phyloP scores from a whole-genome alignment of 768 basidiomycete species.

The Lactifluus hygrophoroides region DNA sequence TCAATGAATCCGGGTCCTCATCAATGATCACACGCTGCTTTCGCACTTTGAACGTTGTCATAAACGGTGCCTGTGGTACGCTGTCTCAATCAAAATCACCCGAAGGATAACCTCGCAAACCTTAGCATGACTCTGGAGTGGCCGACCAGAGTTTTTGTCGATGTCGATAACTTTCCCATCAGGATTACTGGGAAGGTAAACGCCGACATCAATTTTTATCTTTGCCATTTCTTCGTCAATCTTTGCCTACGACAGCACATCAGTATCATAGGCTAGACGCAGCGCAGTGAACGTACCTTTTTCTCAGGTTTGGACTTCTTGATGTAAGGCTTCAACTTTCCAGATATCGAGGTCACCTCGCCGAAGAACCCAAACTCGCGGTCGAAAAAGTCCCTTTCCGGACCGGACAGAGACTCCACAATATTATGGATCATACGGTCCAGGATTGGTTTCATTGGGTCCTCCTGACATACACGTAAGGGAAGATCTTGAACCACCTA shows the following conservation, averaged over 20 bases:
- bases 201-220: slow-evolving; percentile 86
- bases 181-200: slow-evolving; percentile 95
- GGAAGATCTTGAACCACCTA: background rate
- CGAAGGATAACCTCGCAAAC: slow-evolving; percentile 31
- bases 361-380: slow-evolving; percentile 94
- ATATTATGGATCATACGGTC: slow-evolving; percentile 78
- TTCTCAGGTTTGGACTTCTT: slow-evolving; percentile 94
- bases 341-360: slow-evolving; percentile 95
- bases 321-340: slow-evolving; percentile 93
- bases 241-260: slow-evolving; percentile 57
- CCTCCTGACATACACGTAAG: slow-evolving; percentile 47
- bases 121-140: slow-evolving; percentile 96
- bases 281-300: slow-evolving; percentile 46
- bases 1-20: slow-evolving; percentile 63
- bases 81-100: slow-evolving; percentile 1
- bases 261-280: background rate
- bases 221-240: slow-evolving; percentile 99
- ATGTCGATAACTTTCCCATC: slow-evolving; percentile 96
- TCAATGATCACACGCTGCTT: slow-evolving; percentile 68
- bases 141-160: slow-evolving; percentile 92
- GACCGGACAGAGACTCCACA: slow-evolving; percentile 79
- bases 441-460: slow-evolving; percentile 93
- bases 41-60: slow-evolving; percentile 98
- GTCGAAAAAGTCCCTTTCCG: slow-evolving; percentile 83
- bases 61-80: slow-evolving; percentile 80